phyloP scores from a whole-genome alignment of 2,329 filamentous ascomycete genomes.

The Helotiales sp. region DNA sequence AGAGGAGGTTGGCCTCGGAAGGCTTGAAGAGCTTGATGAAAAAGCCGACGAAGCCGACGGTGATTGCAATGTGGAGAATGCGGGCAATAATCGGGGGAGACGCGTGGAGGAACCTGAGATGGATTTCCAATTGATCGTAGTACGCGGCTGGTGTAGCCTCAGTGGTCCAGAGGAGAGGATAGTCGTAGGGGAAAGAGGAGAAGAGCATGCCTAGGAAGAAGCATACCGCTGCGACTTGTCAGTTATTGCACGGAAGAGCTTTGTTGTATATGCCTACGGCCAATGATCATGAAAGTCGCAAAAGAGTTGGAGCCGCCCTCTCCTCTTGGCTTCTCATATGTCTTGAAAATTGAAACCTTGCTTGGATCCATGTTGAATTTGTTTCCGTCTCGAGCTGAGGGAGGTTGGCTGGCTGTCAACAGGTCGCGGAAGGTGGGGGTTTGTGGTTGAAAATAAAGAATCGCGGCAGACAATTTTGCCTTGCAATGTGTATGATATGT shows the following conservation, averaged over 20 bases:
- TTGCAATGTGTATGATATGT: too few species aligned
- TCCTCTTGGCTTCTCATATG: constrained; percentile 42
- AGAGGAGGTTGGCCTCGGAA: constrained; percentile 92
- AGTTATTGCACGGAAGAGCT: constrained; percentile 13
- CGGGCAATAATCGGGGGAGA: constrained; percentile 90
- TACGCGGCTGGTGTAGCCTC: constrained; percentile 68
- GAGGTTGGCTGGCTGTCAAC: neutral
- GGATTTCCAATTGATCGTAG: constrained; percentile 84
- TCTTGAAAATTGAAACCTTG: constrained; percentile 43
- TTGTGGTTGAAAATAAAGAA: neutral
- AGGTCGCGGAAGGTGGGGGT: constrained; percentile 9
- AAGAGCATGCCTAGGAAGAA: constrained; percentile 99
- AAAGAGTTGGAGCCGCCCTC: constrained; percentile 68
- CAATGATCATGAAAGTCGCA: constrained; percentile 95
- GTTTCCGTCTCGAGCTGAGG: neutral
- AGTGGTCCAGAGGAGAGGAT: constrained; percentile 81
- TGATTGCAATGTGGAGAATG: constrained; percentile 92
- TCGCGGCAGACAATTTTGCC: neutral
- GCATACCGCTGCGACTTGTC: constrained; percentile 68
- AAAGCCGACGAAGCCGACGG: constrained; percentile 85
- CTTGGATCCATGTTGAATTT: constrained; percentile 38
- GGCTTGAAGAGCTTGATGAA: constrained; percentile 94
- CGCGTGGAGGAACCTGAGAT: constrained; percentile 89
- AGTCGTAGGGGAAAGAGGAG: constrained; percentile 95
- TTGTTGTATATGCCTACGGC: constrained; percentile 64